phyloP scores from a whole-genome alignment of 371 early-diverging fungal species.

The Syncephalastrum sp. region DNA sequence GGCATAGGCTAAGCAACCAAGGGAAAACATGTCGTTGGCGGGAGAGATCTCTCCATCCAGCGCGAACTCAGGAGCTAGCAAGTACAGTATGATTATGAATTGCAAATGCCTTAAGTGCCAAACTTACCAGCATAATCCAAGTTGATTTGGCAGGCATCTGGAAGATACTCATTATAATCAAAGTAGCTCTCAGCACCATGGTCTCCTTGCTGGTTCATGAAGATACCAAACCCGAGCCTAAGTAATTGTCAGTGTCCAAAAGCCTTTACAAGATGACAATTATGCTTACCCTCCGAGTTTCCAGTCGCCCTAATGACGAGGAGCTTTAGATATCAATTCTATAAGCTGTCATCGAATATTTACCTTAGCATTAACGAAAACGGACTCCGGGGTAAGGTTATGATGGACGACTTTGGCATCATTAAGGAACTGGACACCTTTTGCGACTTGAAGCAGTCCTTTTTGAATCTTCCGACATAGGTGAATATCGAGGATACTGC shows the following conservation, averaged over 20 bases:
- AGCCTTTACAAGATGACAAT: background rate
- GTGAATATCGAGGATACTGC: background rate
- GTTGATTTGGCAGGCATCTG: constrained; percentile 65
- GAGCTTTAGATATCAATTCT: background rate
- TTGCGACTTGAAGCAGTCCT: constrained; percentile 79
- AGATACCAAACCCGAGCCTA: constrained; percentile 69
- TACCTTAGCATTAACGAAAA: constrained; percentile 78
- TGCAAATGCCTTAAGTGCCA: background rate
- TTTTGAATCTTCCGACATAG: constrained; percentile 64
- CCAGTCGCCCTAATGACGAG: constrained; percentile 78
- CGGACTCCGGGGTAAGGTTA: constrained; percentile 72
- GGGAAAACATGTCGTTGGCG: constrained; percentile 78
- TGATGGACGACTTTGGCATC: constrained; percentile 79
- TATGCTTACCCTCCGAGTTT: constrained; percentile 75
- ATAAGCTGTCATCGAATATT: constrained; percentile 29
- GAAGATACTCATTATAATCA: constrained; percentile 61
- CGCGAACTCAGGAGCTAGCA: constrained; percentile 74
- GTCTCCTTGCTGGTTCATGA: constrained; percentile 48
- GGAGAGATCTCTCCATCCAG: constrained; percentile 54
- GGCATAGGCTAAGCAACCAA: constrained; percentile 80
- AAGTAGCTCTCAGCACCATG: constrained; percentile 36
- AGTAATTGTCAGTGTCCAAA: background rate
- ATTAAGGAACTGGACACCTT: constrained; percentile 73
- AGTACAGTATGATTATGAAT: background rate
- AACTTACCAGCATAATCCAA: constrained; percentile 65